A percentile compares a stretch with the other conserved stretches of the same genome.
Evolutionary conservation across 305 asterid genomes (phyloP).

Genomic region (Fraxinus baroniana): DNA sequence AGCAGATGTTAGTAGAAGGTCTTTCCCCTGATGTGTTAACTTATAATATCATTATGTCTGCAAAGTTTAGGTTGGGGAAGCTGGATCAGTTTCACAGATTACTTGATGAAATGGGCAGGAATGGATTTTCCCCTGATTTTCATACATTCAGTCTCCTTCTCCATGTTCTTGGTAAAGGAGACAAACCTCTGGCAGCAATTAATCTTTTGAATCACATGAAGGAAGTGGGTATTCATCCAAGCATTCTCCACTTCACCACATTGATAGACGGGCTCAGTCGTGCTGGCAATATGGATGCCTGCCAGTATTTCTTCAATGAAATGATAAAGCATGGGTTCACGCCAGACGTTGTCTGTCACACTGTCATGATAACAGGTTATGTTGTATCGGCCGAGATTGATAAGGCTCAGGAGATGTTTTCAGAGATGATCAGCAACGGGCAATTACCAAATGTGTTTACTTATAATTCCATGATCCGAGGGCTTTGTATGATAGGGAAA

Average conservation of each 20-base stretch:
- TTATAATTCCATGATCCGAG: constrained; percentile 89
- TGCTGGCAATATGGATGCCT: constrained; percentile 88
- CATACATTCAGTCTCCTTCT: constrained; percentile 86
- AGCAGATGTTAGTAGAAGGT: constrained; percentile 70
- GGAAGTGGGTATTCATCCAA: constrained; percentile 64
- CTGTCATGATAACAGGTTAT: constrained; percentile 84
- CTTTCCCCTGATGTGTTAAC: constrained; percentile 79
- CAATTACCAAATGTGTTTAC: constrained; percentile 90
- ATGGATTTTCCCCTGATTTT: constrained; percentile 77
- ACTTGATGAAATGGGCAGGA: constrained; percentile 75
- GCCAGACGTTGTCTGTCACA: constrained; percentile 87
- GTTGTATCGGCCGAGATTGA: constrained; percentile 69
- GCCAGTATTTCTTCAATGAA: constrained; percentile 70
- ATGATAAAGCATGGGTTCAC: constrained; percentile 59
- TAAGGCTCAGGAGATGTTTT: constrained; percentile 59
- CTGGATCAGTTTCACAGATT: constrained; percentile 69
- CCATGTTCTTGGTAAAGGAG: constrained; percentile 81
- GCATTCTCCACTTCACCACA: constrained; percentile 82
- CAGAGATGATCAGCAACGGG: constrained; percentile 61
- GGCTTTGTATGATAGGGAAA: constrained; percentile 68
- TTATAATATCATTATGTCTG: constrained; percentile 77
- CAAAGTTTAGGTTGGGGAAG: constrained; percentile 81
- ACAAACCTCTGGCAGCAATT: constrained; percentile 77
- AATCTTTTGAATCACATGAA: constrained; percentile 90
- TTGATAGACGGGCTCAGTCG: constrained; percentile 89